A percentile compares a stretch with the other conserved stretches of the same genome.
phyloP scores from a whole-genome alignment of 306 rosid species.

The Quercus engelmannii region DNA sequence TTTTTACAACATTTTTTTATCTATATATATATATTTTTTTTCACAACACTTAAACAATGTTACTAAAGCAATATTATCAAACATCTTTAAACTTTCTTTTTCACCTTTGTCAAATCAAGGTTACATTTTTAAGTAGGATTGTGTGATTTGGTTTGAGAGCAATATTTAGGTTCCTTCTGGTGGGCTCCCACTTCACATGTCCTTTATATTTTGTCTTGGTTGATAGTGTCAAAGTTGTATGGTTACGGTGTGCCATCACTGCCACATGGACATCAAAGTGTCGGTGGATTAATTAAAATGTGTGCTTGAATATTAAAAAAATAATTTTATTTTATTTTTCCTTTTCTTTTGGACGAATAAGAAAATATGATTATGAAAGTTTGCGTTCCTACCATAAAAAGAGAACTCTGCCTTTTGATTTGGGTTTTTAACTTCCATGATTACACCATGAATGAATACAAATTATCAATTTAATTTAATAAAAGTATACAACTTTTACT shows the following conservation, averaged over 20 bases:
- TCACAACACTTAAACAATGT: rapidly evolving
- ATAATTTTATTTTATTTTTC: background rate
- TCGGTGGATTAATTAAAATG: too few relatives aligned
- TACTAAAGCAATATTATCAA: rapidly evolving
- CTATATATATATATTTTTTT: rapidly evolving
- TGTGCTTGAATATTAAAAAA: too few relatives aligned
- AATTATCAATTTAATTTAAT: background rate
- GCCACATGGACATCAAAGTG: too few relatives aligned
- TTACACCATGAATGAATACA: conserved; percentile 4
- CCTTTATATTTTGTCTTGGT: too few relatives aligned
- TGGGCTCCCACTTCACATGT: too few relatives aligned
- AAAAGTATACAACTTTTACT: background rate
- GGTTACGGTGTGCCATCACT: too few relatives aligned
- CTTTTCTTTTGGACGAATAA: background rate
- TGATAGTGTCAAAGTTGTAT: too few relatives aligned
- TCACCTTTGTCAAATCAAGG: too few relatives aligned
- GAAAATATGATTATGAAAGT: background rate
- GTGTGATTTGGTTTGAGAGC: too few relatives aligned
- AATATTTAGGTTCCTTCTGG: too few relatives aligned
- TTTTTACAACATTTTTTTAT: rapidly evolving
- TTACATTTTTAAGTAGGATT: too few relatives aligned
- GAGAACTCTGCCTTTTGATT: conserved; percentile 15
- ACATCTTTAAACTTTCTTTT: rapidly evolving
- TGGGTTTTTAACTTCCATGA: conserved; percentile 27
- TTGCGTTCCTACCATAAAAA: conserved; percentile 7